phyloP scores from a whole-genome alignment of 2,329 filamentous ascomycete species.

The Cercospora janseana region DNA sequence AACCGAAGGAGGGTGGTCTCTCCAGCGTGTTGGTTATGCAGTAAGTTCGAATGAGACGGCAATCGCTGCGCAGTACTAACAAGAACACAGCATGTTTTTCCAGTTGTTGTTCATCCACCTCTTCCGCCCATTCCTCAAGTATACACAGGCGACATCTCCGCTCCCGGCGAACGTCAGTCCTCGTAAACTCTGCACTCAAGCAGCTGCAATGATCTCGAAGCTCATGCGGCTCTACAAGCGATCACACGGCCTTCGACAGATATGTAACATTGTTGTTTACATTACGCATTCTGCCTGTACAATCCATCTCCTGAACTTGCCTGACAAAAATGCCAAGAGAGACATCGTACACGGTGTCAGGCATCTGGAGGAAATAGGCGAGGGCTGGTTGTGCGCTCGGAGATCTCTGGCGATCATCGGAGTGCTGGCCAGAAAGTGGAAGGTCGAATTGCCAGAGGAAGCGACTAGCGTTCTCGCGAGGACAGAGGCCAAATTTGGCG shows the following conservation, averaged over 20 bases:
- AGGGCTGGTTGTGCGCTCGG: slow-evolving; percentile 88
- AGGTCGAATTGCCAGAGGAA: slow-evolving; percentile 80
- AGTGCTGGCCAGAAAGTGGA: slow-evolving; percentile 84
- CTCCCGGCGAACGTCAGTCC: slow-evolving; percentile 85
- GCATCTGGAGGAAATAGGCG: slow-evolving; percentile 91
- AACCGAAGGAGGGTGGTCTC: slow-evolving; percentile 83
- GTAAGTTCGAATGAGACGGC: slow-evolving; percentile 56
- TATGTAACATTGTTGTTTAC: slow-evolving; percentile 95
- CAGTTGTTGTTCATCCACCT: slow-evolving; percentile 93
- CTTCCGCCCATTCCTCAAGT: slow-evolving; percentile 92
- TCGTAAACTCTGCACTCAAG: slow-evolving; percentile 84
- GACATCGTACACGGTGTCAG: slow-evolving; percentile 89
- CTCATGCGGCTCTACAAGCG: slow-evolving; percentile 93
- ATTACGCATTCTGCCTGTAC: slow-evolving; percentile 93
- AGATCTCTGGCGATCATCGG: slow-evolving; percentile 82
- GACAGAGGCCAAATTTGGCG: slow-evolving; percentile 76
- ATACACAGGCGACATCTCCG: slow-evolving; percentile 75
- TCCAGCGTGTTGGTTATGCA: slow-evolving; percentile 82
- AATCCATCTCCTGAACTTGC: slow-evolving; percentile 88
- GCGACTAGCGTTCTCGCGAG: slow-evolving; percentile 72
- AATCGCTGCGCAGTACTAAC: not conserved
- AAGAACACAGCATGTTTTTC: slow-evolving; percentile 79
- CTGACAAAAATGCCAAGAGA: slow-evolving; percentile 83
- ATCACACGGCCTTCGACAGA: slow-evolving; percentile 83
- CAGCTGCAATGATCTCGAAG: slow-evolving; percentile 86